phyloP scores from a whole-genome alignment of 805 yeast species.

The Metschnikowia noctiluminum region DNA sequence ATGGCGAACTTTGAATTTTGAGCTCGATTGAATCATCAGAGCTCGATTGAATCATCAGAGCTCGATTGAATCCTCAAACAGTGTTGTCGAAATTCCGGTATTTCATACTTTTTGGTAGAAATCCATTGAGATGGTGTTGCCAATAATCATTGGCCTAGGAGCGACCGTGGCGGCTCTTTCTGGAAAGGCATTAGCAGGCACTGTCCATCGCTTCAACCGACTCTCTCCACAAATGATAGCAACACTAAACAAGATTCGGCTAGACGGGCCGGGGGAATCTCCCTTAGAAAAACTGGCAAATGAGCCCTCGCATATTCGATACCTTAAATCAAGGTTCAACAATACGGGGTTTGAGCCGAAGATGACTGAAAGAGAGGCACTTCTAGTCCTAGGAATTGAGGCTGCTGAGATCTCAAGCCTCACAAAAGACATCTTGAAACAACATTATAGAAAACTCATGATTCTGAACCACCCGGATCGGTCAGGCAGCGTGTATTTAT shows the following conservation, averaged over 20 bases:
- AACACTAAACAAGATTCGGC: constrained; percentile 16
- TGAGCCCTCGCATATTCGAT: constrained; percentile 17
- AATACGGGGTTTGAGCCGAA: constrained; percentile 30
- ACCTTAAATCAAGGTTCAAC: constrained; percentile 20
- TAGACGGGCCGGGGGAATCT: constrained; percentile 9
- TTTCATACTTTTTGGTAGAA: no score
- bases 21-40: no score
- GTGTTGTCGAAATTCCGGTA: no score
- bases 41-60: no score
- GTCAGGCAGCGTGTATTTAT: constrained; percentile 37
- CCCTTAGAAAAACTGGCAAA: constrained; percentile 10
- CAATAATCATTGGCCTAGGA: constrained; percentile 19
- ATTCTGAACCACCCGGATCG: constrained; percentile 43
- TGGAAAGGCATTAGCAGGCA: constrained; percentile 12
- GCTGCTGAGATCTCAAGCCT: constrained; percentile 34
- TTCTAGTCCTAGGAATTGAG: constrained; percentile 38
- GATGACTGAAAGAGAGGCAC: constrained; percentile 45
- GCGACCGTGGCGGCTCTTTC: constrained; percentile 18
- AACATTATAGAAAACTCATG: constrained; percentile 38
- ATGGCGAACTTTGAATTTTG: no score
- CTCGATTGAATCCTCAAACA: no score
- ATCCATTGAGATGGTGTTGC: constrained; percentile 15
- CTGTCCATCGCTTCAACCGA: constrained; percentile 12
- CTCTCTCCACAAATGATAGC: constrained; percentile 22
- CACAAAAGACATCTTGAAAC: constrained; percentile 25